Evolutionary conservation across 2,329 filamentous ascomycete genomes (phyloP).

Genomic region (Westerdykella aurantiaca): DNA sequence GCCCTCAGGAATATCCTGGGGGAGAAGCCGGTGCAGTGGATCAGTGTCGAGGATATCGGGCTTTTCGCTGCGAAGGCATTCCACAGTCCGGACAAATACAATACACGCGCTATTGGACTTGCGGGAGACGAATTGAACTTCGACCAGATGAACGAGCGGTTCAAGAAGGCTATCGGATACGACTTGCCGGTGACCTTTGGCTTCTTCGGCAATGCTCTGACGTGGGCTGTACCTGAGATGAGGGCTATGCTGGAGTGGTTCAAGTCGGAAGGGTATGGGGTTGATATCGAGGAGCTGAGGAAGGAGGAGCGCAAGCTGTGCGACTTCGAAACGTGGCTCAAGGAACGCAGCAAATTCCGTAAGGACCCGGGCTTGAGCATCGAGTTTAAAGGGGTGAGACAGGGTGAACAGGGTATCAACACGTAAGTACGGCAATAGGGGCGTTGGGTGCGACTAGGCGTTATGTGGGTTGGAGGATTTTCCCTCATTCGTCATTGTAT

Average conservation of each 20-base stretch:
- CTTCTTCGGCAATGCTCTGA: slow-evolving; percentile 37
- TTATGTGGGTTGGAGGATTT: too few relatives aligned
- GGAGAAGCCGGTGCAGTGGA: slow-evolving; percentile 40
- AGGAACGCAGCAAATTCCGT: slow-evolving; percentile 37
- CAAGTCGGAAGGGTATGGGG: slow-evolving; percentile 42
- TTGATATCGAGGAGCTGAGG: slow-evolving; percentile 41
- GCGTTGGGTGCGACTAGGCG: too few relatives aligned
- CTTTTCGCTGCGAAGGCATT: slow-evolving; percentile 48
- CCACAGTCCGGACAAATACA: slow-evolving; percentile 41
- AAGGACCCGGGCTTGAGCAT: too few relatives aligned
- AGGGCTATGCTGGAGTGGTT: slow-evolving; percentile 51
- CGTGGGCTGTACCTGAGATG: slow-evolving; percentile 42
- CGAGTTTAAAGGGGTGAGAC: too few relatives aligned
- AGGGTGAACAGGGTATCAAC: too few relatives aligned
- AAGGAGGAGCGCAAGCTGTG: slow-evolving; percentile 43
- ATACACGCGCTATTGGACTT: slow-evolving; percentile 43
- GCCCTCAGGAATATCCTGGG: slow-evolving; percentile 40
- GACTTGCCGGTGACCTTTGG: slow-evolving; percentile 41
- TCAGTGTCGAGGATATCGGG: slow-evolving; percentile 47
- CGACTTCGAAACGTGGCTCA: slow-evolving; percentile 46
- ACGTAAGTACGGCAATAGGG: too few relatives aligned
- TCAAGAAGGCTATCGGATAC: slow-evolving; percentile 43
- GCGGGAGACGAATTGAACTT: slow-evolving; percentile 51
- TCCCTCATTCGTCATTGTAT: too few relatives aligned
- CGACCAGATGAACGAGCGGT: slow-evolving; percentile 41